Evolutionary conservation across 352 stramenopile species (phyloP).

Genomic region (Halophytophthora polymorphica): DNA sequence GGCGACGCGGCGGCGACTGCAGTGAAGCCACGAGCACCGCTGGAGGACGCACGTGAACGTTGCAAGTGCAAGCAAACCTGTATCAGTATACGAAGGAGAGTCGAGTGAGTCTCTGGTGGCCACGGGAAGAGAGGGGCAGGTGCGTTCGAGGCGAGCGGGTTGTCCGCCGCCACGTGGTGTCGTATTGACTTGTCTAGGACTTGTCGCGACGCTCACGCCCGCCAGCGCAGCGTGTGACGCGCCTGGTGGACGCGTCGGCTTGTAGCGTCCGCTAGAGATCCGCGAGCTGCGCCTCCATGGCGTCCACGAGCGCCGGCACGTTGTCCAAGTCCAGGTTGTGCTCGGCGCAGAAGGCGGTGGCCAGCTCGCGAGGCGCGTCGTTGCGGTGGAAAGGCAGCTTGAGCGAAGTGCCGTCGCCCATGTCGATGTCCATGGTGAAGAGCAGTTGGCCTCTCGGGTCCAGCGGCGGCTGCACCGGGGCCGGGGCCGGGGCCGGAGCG

Average conservation of each 20-base stretch:
- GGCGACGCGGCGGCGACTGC: slow-evolving; percentile 5
- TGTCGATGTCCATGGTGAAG: slow-evolving; percentile 73
- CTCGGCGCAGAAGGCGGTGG: slow-evolving; percentile 53
- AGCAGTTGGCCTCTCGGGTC: slow-evolving; percentile 33
- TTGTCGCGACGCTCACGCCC: too few species aligned
- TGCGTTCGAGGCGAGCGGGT: too few species aligned
- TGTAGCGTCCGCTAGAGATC: slow-evolving; percentile 21
- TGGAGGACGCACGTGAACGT: too few species aligned
- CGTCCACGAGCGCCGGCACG: slow-evolving; percentile 52
- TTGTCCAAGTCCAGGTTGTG: slow-evolving; percentile 56
- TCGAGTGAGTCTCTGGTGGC: too few species aligned
- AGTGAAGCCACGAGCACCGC: too few species aligned
- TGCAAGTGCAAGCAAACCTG: too few species aligned
- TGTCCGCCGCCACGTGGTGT: too few species aligned
- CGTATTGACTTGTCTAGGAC: too few species aligned
- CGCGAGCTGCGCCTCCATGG: slow-evolving; percentile 45
- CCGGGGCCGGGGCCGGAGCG: slow-evolving; percentile 2
- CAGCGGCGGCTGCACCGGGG: slow-evolving; percentile 6
- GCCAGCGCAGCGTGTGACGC: too few species aligned
- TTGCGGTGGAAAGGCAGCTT: slow-evolving; percentile 49
- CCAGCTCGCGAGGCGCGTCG: slow-evolving; percentile 43
- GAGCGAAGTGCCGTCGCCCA: slow-evolving; percentile 40
- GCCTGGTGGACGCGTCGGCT: not conserved
- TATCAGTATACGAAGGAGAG: too few species aligned
- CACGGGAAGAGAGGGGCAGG: too few species aligned